Conservation (phyloP, 2,329 filamentous ascomycete species). For the Trichoderma sp. region DNA sequence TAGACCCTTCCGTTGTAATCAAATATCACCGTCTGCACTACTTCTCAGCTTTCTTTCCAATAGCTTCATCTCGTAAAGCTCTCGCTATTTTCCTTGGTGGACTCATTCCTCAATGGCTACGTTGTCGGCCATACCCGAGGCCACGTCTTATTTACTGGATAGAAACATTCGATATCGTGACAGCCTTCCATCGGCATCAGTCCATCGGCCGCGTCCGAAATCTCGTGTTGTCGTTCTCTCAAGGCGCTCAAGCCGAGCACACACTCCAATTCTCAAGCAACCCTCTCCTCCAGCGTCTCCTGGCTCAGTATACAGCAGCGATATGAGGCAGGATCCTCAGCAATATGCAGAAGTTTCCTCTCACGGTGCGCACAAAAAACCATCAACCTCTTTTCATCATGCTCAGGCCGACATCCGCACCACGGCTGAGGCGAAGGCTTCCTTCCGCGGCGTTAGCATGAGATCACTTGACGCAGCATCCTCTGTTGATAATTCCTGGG, state of each 20-base stretch:
- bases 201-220: conserved; percentile 30
- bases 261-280: conserved; percentile 25
- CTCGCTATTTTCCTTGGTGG: conserved; percentile 10
- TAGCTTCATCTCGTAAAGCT: conserved; percentile 30
- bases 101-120: conserved; percentile 33
- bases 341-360: not conserved
- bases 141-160: conserved; percentile 29
- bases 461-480: conserved; percentile 4
- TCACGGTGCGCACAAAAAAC: not conserved
- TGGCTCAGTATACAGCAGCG: conserved; percentile 4
- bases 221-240: conserved; percentile 35
- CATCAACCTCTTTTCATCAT: not conserved
- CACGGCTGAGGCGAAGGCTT: not conserved
- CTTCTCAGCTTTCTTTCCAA: conserved; percentile 30
- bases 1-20: conserved; percentile 26
- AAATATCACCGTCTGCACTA: conserved; percentile 22
- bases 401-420: not conserved
- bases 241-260: conserved; percentile 32
- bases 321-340: not conserved
- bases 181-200: conserved; percentile 26
- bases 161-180: conserved; percentile 25
- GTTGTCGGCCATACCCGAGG: conserved; percentile 35
- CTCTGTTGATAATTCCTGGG: conserved; percentile 3
- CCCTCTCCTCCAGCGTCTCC: conserved; percentile 6
- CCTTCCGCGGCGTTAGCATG: not conserved